Evolutionary conservation across 148 eudicot species (phyloP).

Genomic region (Rhododendron ferrugineum): DNA sequence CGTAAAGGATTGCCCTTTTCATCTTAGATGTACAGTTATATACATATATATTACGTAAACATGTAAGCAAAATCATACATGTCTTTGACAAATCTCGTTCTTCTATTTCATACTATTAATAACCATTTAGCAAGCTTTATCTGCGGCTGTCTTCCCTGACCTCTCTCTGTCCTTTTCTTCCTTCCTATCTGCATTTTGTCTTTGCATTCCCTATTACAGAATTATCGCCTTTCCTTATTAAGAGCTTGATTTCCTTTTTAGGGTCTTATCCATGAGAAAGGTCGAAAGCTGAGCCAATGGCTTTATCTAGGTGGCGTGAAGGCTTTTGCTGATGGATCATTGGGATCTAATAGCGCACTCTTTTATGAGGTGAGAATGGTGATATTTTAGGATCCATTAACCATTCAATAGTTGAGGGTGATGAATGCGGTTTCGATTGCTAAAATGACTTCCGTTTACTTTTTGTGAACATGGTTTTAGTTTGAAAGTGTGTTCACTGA

Average conservation of each 20-base stretch:
- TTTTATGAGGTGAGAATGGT: constrained; percentile 68
- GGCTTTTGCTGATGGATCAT: constrained; percentile 87
- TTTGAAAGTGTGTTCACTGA: neutral
- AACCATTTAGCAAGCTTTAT: neutral
- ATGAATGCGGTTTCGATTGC: neutral
- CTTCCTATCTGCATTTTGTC: neutral
- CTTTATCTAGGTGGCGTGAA: constrained; percentile 90
- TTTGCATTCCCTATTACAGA: neutral
- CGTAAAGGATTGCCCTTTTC: neutral
- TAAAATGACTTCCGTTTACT: neutral
- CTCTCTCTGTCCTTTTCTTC: neutral
- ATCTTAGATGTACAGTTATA: neutral
- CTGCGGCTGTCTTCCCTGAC: neutral
- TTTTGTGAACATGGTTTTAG: neutral
- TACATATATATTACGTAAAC: neutral
- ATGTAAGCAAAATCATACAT: neutral
- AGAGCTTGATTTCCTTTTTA: constrained; percentile 19
- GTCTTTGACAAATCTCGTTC: neutral
- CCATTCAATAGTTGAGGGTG: neutral
- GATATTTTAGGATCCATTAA: constrained; percentile 1
- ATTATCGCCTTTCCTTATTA: neutral
- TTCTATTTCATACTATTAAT: neutral
- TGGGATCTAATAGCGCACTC: constrained; percentile 95
- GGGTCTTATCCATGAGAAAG: constrained; percentile 57
- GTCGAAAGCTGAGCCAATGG: constrained; percentile 69